phyloP scores from a whole-genome alignment of 331 rosid species.

The Rhamnella rubrinervis region DNA sequence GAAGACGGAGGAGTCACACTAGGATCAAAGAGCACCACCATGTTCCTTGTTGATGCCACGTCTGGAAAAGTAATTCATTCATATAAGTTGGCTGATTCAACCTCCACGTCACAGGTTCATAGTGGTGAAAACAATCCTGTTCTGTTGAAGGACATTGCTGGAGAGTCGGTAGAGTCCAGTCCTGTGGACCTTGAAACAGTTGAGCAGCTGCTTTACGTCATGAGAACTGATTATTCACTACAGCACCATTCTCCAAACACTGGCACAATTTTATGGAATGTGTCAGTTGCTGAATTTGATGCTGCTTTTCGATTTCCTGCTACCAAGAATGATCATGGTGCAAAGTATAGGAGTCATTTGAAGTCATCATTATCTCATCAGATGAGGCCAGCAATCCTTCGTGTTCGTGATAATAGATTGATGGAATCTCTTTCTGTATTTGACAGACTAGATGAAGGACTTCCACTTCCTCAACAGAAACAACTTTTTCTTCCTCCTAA shows the following conservation, averaged over 20 bases:
- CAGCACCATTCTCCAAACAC: constrained; percentile 21
- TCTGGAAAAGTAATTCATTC: constrained; percentile 22
- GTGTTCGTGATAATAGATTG: constrained; percentile 22
- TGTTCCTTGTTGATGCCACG: constrained; percentile 23
- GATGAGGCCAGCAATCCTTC: constrained; percentile 18
- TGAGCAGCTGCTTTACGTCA: constrained; percentile 26
- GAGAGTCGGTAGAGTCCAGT: constrained; percentile 16
- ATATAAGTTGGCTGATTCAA: constrained; percentile 16
- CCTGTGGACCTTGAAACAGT: constrained; percentile 19
- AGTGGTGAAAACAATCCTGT: background rate
- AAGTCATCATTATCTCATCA: constrained; percentile 10
- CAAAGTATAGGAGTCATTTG: background rate
- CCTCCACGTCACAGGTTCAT: constrained; percentile 6
- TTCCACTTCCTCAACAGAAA: constrained; percentile 4
- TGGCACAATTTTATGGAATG: constrained; percentile 30
- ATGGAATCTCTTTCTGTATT: constrained; percentile 13
- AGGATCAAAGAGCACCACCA: constrained; percentile 34
- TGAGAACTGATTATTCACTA: constrained; percentile 34
- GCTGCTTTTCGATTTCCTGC: constrained; percentile 16
- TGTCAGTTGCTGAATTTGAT: constrained; percentile 35
- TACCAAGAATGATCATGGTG: constrained; percentile 15
- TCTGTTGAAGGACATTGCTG: constrained; percentile 5
- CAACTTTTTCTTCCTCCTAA: constrained; percentile 17
- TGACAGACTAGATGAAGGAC: constrained; percentile 10
- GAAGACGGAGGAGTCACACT: constrained; percentile 35